Evolutionary conservation across 2,329 filamentous ascomycete genomes (phyloP).

Genomic region (Neofusicoccum kwambonambiense): DNA sequence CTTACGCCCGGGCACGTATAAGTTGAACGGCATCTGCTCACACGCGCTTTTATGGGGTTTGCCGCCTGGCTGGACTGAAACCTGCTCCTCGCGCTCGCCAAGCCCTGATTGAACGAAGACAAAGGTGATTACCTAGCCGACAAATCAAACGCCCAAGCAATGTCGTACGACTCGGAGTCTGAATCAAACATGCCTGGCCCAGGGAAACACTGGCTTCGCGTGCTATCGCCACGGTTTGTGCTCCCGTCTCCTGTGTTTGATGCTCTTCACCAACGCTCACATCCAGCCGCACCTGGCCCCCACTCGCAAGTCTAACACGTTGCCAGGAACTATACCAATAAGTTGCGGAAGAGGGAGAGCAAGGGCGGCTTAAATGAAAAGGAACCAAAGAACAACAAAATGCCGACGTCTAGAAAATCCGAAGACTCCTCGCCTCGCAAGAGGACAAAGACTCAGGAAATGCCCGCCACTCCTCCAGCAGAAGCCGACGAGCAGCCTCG

Average conservation of each 20-base stretch:
- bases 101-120: constrained; percentile 1
- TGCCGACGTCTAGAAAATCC: neutral
- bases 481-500: neutral
- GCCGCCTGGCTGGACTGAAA: neutral
- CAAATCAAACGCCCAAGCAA: neutral
- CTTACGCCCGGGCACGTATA: constrained; percentile 1
- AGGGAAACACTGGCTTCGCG: constrained; percentile 8
- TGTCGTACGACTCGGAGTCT: constrained; percentile 4
- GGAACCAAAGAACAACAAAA: neutral
- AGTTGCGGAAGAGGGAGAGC: constrained; percentile 6
- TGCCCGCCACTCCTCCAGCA: neutral
- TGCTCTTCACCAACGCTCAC: neutral
- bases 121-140: neutral
- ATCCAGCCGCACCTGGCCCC: neutral
- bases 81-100: neutral
- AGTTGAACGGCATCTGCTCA: neutral
- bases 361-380: neutral
- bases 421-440: constrained; percentile 4
- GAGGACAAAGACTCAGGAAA: neutral
- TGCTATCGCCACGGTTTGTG: neutral
- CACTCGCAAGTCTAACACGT: neutral
- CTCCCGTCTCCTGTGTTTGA: neutral
- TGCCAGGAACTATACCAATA: neutral
- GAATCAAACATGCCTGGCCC: constrained; percentile 4
- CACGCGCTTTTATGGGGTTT: neutral